Evolutionary conservation across 495 filamentous ascomycete species (phyloP), one percentile per base, ranked within the genome.

Genomic region (Tuber aestivum): DNA sequence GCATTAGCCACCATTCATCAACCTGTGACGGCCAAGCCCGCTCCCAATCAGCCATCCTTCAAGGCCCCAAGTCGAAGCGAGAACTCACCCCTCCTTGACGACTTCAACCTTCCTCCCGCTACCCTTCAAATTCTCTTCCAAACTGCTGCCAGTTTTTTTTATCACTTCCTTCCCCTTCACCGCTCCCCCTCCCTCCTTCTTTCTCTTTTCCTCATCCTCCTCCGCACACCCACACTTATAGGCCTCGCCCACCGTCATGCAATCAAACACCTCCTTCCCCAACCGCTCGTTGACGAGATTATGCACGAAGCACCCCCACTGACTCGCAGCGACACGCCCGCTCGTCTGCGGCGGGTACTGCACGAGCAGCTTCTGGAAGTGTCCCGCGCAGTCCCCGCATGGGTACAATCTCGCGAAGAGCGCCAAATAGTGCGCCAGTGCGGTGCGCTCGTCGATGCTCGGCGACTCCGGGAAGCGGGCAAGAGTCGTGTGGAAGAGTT

Each of bases 221-320:
- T 93, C 94, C 4, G 90, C 92, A 83, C 95, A 99, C 20, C 95
- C 95, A 80, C 95, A 99, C 83, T 99, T 94, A 83, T 99, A 99
- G 79, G 93, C 92, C 75, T 96, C 93, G 4, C 93, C 94, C 75
- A 99, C 91, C 18, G 93, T 91, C 70, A 88, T 90, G 81, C 95
- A 99, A 83, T 98, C 93, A 83, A 97, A 98, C 72, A 89, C 78
- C 0, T 87, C 86, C 84, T 99, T 99, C 74, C 89, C 85, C 74
- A 98, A 86, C 81, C 93, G 89, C 83, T 91, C 89, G 84, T 99
- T 99, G 74, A 99, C 94, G 81, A 93, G 89, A 79, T 99, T 99
- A 81, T 99, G 95, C 50, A 97, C 91, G 80, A 92, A 92, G 82
- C 95, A 99, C 1, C 91, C 95, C 95, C 95, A 98, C 8, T 90